phyloP scores from a whole-genome alignment of 2,329 filamentous ascomycete species.

The Metarhizium sp. region DNA sequence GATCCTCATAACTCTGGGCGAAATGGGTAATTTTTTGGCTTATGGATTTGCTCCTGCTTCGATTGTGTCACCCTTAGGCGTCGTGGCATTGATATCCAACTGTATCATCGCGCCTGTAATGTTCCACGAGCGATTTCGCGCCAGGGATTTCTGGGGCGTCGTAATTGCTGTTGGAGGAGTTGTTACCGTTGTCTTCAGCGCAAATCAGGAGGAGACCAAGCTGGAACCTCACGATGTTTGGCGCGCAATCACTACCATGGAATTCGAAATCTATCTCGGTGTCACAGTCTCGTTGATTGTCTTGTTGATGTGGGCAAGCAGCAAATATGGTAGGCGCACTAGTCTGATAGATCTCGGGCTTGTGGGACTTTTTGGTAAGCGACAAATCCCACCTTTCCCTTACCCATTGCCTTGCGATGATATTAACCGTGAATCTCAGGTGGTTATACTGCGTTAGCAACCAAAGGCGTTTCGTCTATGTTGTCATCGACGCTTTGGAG shows the following conservation, averaged over 20 bases:
- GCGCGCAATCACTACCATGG: slow-evolving; percentile 76
- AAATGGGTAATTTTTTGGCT: slow-evolving; percentile 92
- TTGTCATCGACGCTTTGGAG: slow-evolving; percentile 84
- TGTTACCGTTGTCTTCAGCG: slow-evolving; percentile 86
- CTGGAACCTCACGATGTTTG: slow-evolving; percentile 85
- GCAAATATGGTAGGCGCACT: slow-evolving; percentile 71
- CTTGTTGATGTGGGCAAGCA: slow-evolving; percentile 72
- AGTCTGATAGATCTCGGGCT: slow-evolving; percentile 90
- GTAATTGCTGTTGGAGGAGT: slow-evolving; percentile 79
- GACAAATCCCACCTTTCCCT: not conserved
- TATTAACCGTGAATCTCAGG: slow-evolving; percentile 36
- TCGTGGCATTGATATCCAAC: slow-evolving; percentile 94
- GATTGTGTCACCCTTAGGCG: slow-evolving; percentile 90
- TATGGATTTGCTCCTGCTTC: slow-evolving; percentile 97
- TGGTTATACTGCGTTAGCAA: slow-evolving; percentile 92
- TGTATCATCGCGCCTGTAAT: slow-evolving; percentile 93
- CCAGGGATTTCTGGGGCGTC: slow-evolving; percentile 79
- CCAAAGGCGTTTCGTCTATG: slow-evolving; percentile 92
- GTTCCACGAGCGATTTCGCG: slow-evolving; percentile 82
- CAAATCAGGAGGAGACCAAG: slow-evolving; percentile 81
- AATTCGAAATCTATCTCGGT: slow-evolving; percentile 83
- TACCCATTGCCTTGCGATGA: not conserved
- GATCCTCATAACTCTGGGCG: slow-evolving; percentile 82
- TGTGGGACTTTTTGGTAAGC: slow-evolving; percentile 82
- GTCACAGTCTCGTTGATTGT: slow-evolving; percentile 67